Percentiles rank a stretch among this genome's conserved stretches.
These are phyloP conservation scores for Colletotrichum lindemuthianum DNA, from an alignment of 2,329 filamentous ascomycete genomes.

Conservation along the genomic window DNA sequence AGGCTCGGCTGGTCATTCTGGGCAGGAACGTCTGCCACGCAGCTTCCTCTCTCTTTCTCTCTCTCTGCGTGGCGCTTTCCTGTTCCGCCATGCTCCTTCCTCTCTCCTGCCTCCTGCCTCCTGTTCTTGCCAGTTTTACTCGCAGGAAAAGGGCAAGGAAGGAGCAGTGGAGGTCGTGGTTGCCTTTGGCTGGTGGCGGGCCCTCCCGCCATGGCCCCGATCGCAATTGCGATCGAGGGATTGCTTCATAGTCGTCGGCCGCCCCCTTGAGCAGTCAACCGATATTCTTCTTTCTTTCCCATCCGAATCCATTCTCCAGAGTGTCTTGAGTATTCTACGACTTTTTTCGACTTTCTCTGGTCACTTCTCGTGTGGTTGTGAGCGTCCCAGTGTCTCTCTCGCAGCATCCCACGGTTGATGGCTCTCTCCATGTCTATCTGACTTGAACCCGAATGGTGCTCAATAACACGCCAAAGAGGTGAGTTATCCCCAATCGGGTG, in stretches of 20 bases:
- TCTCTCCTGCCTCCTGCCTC: too few relatives aligned
- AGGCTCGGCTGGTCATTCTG: too few relatives aligned
- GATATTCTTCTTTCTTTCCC: slow-evolving; percentile 23
- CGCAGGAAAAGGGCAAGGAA: too few relatives aligned
- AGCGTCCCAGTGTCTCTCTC: slow-evolving; percentile 5
- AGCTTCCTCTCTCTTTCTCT: too few relatives aligned
- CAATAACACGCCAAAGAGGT: slow-evolving; percentile 36
- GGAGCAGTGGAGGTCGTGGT: too few relatives aligned
- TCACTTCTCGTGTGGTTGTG: slow-evolving; percentile 2
- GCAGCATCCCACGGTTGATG: slow-evolving; percentile 25
- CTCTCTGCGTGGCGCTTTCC: too few relatives aligned
- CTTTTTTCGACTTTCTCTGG: not conserved
- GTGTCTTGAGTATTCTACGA: not conserved
- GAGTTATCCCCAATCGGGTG: slow-evolving; percentile 23
- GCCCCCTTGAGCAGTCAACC: slow-evolving; percentile 32
- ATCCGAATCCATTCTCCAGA: slow-evolving; percentile 15
- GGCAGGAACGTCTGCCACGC: too few relatives aligned
- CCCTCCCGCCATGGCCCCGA: slow-evolving; percentile 29
- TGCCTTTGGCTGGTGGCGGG: slow-evolving; percentile 18
- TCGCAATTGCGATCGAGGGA: slow-evolving; percentile 37
- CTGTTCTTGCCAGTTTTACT: too few relatives aligned
- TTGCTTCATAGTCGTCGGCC: slow-evolving; percentile 35
- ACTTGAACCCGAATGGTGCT: slow-evolving; percentile 36
- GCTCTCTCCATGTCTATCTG: slow-evolving; percentile 34
- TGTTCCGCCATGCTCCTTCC: too few relatives aligned